Conservation (phyloP, 2,329 filamentous ascomycete genomes). For the Fusarium liriodendri region DNA sequence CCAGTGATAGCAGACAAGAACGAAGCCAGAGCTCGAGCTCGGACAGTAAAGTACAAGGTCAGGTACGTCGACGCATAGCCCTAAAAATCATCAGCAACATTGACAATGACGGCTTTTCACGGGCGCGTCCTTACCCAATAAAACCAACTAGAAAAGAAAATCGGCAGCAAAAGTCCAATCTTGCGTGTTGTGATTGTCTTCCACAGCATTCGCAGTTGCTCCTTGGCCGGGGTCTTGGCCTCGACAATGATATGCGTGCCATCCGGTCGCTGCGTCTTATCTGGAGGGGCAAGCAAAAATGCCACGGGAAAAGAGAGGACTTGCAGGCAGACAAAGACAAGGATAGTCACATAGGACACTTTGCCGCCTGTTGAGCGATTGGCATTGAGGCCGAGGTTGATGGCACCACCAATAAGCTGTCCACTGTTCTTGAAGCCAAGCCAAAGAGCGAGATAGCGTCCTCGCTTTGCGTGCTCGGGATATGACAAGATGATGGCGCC, state of each 20-base stretch:
- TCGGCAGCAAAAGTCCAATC: background rate
- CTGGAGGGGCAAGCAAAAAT: background rate
- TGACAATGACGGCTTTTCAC: background rate
- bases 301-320: background rate
- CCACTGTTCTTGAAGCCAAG: background rate
- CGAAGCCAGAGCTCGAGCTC: background rate
- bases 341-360: background rate
- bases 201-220: background rate
- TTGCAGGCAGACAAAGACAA: background rate
- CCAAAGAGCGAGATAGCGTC: background rate
- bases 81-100: background rate
- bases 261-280: background rate
- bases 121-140: background rate
- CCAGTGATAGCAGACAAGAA: background rate
- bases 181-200: background rate
- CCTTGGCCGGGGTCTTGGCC: background rate
- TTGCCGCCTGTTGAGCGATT: background rate
- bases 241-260: background rate
- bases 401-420: background rate
- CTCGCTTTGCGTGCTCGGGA: background rate
- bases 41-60: background rate
- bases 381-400: background rate
- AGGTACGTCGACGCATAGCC: background rate
- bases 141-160: background rate
- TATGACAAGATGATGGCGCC: background rate